Base-by-base conservation (phyloP, 106 monocot species). In the Acorus calamus region DNA sequence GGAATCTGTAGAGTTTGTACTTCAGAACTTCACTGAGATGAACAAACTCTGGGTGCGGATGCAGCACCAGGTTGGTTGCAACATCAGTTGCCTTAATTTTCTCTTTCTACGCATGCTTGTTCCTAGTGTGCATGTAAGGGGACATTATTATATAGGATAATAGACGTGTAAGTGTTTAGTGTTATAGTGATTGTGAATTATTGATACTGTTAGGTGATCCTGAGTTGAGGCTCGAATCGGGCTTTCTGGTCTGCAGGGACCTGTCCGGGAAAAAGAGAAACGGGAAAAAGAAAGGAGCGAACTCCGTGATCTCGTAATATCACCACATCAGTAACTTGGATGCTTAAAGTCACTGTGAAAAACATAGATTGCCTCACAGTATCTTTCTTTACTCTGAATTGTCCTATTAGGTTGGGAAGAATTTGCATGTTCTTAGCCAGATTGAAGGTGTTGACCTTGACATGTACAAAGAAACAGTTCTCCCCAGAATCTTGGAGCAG, bases 1-100 rank as follows among this genome's bases (percentile, higher is more conserved):
- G 64, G 91, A 88, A 60, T 87, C 91, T 71, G 80, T 98, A 53
- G 96, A 98, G 49, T 98, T 98, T 71, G 96, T 98, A 47, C 80
- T 98, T 64, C 96, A 98, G 63, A 98, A 98, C 69, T 98, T 98
- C 65, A 85, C 82, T 65, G 96, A 98, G 67, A 98, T 98, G 96
- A 98, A 98, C 66, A 98, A 98, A 73, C 80, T 98, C 42, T 98
- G 96, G 96, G 96, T 98, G 66, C 62, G 96, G 55, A 98, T 98
- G 96, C 91, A 98, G 51, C 80, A 91, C 65, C 96, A 91, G 96
- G 96, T 98, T 80, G 7, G 82, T 65, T 59, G 5, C 3, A 49
- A 49, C 60, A 28, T 14, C 44, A 8, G 10, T 57, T 59, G 47
- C 42, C 4, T 52, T 28, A 28, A 28, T 28, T 28, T 28, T 28